Conservation (phyloP, 2,329 filamentous ascomycete species). For the Aureobasidium subglaciale region DNA sequence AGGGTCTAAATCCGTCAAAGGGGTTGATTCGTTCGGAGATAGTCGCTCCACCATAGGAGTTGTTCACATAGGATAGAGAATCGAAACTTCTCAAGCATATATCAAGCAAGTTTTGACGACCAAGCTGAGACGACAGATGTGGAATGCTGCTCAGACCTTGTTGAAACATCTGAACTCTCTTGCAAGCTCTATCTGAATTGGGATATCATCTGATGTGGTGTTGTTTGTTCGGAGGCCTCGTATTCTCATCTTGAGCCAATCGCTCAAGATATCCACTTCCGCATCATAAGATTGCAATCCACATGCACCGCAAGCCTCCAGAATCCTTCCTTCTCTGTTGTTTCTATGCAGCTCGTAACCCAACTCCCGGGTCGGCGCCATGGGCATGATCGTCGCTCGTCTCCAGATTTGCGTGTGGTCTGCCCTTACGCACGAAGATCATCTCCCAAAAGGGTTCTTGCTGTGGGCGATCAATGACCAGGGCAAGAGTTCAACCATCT, state of each 20-base stretch:
- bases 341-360: not conserved
- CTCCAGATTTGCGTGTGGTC: slow-evolving; percentile 6
- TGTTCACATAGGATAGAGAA: not conserved
- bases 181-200: not conserved
- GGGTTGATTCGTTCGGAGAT: not conserved
- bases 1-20: not conserved
- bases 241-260: not conserved
- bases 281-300: not conserved
- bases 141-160: not conserved
- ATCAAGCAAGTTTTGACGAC: not conserved
- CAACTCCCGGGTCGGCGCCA: not conserved
- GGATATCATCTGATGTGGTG: not conserved
- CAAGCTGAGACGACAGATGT: not conserved
- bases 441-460: not conserved
- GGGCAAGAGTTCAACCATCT: not conserved
- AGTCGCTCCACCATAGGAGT: not conserved
- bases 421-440: not conserved
- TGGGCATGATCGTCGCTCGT: not conserved
- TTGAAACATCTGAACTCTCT: not conserved
- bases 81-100: not conserved
- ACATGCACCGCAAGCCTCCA: not conserved
- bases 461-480: not conserved
- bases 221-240: not conserved
- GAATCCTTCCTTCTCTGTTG: not conserved
- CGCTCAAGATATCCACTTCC: too few relatives aligned